Evolutionary conservation across 139 green algal species (phyloP).

Genomic region (Chlorella sp.): DNA sequence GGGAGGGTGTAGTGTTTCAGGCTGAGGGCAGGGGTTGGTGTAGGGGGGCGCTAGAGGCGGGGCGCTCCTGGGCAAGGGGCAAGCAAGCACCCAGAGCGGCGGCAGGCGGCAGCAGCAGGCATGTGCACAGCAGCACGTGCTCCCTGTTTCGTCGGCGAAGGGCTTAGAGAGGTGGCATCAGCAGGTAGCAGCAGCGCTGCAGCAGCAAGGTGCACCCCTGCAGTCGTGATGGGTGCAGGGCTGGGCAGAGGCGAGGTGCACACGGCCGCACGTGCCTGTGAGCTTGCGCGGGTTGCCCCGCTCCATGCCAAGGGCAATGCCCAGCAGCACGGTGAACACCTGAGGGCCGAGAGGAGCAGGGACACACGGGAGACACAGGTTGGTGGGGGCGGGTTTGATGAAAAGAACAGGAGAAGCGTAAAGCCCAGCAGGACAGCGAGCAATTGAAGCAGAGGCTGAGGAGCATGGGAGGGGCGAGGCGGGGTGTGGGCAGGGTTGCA

Average conservation of each 20-base stretch:
- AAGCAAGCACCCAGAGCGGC: no score
- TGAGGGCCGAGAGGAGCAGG: neutral
- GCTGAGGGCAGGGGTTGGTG: neutral
- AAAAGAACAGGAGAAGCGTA: neutral
- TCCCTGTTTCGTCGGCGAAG: neutral
- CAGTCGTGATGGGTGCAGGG: neutral
- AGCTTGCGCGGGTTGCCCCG: constrained; percentile 69
- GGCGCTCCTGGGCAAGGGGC: neutral
- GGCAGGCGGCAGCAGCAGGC: neutral
- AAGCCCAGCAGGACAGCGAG: neutral
- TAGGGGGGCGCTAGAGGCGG: neutral
- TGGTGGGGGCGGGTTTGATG: neutral
- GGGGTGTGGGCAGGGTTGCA: no score
- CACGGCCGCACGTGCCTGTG: constrained; percentile 18
- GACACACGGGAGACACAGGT: no score
- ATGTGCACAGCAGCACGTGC: neutral
- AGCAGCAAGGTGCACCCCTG: neutral
- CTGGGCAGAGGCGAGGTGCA: neutral
- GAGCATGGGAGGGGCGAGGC: no score
- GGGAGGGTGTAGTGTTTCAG: no score
- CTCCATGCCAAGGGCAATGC: constrained; percentile 58
- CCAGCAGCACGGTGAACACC: constrained; percentile 51
- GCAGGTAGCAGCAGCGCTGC: neutral
- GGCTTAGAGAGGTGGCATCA: no score
- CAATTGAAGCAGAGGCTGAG: no score